Evolutionary conservation across 768 basidiomycete species (phyloP).

Genomic region (Boletus insuetus): DNA sequence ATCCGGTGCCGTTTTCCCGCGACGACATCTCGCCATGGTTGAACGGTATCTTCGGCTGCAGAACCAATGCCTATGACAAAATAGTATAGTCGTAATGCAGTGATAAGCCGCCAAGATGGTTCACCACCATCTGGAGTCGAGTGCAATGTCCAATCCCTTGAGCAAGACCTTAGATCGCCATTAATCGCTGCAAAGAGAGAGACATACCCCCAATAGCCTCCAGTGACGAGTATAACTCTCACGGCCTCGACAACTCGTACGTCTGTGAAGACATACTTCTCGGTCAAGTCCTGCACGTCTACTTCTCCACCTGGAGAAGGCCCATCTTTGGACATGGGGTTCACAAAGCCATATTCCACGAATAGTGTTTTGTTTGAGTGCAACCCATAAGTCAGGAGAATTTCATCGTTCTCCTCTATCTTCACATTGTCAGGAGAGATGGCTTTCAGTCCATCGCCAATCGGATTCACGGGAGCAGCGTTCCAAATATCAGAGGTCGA

Average conservation of each 20-base stretch:
- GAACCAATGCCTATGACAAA: conserved; percentile 34
- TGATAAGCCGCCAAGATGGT: conserved; percentile 79
- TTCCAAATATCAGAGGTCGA: conserved; percentile 38
- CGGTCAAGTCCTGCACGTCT: conserved; percentile 55
- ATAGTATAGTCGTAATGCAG: conserved; percentile 66
- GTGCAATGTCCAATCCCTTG: conserved; percentile 81
- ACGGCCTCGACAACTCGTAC: conserved; percentile 43
- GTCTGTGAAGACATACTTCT: conserved; percentile 47
- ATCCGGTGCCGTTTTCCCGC: conserved; percentile 43
- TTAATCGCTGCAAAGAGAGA: conserved; percentile 1
- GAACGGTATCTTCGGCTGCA: conserved; percentile 32
- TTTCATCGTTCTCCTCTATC: conserved; percentile 55
- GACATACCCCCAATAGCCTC: conserved; percentile 84
- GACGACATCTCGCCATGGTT: conserved; percentile 55
- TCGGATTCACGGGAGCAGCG: conserved; percentile 32
- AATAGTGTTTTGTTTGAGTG: conserved; percentile 79
- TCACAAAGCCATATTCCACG: conserved; percentile 89
- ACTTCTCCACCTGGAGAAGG: conserved; percentile 48
- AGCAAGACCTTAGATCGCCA: neutral
- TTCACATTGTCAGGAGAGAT: conserved; percentile 43
- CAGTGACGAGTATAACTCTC: conserved; percentile 49
- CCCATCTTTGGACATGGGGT: conserved; percentile 30
- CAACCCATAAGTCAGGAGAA: conserved; percentile 75
- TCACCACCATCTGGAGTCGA: conserved; percentile 55
- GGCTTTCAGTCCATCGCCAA: conserved; percentile 50